A percentile compares a stretch with the other conserved stretches of the same genome.
Conservation (phyloP, 106 monocot genomes). For the Agapanthus africanus region DNA sequence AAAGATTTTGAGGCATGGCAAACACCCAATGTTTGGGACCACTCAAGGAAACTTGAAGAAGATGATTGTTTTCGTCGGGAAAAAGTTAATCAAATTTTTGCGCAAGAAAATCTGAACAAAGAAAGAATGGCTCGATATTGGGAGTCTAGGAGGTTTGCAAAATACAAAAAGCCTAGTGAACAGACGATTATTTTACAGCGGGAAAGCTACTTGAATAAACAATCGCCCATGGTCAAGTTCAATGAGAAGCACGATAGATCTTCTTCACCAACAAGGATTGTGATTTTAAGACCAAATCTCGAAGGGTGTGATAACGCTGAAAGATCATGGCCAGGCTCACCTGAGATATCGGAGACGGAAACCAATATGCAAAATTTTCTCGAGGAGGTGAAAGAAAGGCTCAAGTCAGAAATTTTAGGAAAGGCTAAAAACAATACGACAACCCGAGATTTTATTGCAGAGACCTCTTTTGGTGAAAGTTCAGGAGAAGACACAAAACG, state of each 20-base stretch:
- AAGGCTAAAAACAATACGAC: constrained; percentile 21
- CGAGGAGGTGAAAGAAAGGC: constrained; percentile 80
- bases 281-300: constrained; percentile 59
- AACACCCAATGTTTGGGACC: constrained; percentile 46
- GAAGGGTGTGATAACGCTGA: constrained; percentile 40
- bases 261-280: constrained; percentile 63
- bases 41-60: constrained; percentile 24
- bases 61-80: constrained; percentile 1
- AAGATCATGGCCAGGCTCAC: constrained; percentile 30
- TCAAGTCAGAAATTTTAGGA: constrained; percentile 62
- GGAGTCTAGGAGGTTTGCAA: background rate
- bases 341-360: constrained; percentile 31
- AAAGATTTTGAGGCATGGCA: constrained; percentile 91
- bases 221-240: too few relatives aligned
- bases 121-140: constrained; percentile 40
- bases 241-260: constrained; percentile 14
- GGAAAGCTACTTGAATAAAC: too few relatives aligned
- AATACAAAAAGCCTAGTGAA: too few relatives aligned
- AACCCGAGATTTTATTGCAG: constrained; percentile 7
- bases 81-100: constrained; percentile 28
- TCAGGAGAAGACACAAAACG: constrained; percentile 29
- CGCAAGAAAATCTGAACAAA: constrained; percentile 48
- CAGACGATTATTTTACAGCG: too few relatives aligned
- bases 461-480: too few relatives aligned
- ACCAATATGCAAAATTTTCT: constrained; percentile 61